Conservation (phyloP, 345 rosid species). For the Populus nigra region DNA sequence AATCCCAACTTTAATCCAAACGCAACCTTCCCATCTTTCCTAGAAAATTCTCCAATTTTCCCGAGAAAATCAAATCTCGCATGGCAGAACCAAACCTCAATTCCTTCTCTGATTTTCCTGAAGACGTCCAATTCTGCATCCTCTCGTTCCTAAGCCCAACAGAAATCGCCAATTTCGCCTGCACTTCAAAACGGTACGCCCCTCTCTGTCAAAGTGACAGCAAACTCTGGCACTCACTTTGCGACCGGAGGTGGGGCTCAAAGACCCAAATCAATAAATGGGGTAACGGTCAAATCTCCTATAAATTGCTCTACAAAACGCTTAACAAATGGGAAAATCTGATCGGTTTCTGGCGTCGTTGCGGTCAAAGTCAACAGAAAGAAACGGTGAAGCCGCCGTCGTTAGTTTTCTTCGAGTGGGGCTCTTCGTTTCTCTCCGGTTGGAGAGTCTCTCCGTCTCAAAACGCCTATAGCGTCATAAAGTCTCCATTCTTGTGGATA, state of each 20-base stretch:
- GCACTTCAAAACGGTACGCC: constrained; percentile 69
- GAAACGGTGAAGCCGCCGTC: constrained; percentile 42
- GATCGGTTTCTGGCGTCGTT: constrained; percentile 90
- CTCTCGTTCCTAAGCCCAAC: constrained; percentile 67
- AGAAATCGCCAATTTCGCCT: constrained; percentile 68
- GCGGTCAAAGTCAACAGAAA: constrained; percentile 47
- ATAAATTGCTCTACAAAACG: constrained; percentile 58
- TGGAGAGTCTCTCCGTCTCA: constrained; percentile 53
- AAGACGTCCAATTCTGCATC: constrained; percentile 76
- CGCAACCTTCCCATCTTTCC: not conserved
- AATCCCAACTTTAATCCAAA: not conserved
- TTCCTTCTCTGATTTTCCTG: constrained; percentile 67
- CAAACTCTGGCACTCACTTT: constrained; percentile 71
- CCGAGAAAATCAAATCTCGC: constrained; percentile 8
- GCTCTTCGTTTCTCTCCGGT: constrained; percentile 62
- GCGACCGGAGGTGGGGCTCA: constrained; percentile 75
- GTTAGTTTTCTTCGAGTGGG: constrained; percentile 81
- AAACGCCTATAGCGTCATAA: constrained; percentile 43
- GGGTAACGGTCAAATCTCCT: constrained; percentile 64
- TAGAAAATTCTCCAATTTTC: too few relatives aligned
- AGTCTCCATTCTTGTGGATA: constrained; percentile 65
- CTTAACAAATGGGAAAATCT: constrained; percentile 61
- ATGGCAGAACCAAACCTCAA: constrained; percentile 16
- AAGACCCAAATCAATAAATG: constrained; percentile 68
- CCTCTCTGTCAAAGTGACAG: constrained; percentile 55